Evolutionary conservation across 129 eudicot genomes (phyloP).

Genomic region (Apium graveolens): DNA sequence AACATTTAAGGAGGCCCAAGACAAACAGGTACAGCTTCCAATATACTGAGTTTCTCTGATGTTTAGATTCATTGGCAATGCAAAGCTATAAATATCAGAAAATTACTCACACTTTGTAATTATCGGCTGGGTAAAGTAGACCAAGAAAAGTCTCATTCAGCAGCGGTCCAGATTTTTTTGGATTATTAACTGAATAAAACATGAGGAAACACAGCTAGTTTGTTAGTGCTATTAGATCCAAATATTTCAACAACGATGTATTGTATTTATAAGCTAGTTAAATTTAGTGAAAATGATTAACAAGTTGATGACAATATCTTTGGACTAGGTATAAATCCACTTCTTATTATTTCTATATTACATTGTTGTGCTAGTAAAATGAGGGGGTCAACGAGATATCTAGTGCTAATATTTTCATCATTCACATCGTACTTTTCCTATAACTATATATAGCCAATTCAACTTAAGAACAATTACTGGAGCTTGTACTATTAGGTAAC

Average conservation of each 20-base stretch:
- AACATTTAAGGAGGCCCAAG: background rate
- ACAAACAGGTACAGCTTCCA: background rate
- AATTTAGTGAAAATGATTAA: background rate
- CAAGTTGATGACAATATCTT: background rate
- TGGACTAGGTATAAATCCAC: background rate
- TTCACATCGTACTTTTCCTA: background rate
- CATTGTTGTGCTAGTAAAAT: background rate
- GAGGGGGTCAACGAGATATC: background rate
- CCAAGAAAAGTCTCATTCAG: slow-evolving; percentile 97
- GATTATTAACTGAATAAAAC: slow-evolving; percentile 78
- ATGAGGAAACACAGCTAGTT: background rate
- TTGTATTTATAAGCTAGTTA: background rate
- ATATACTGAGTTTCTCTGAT: too few relatives aligned
- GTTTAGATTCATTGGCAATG: background rate
- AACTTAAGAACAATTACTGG: background rate
- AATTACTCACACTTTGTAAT: slow-evolving; percentile 85
- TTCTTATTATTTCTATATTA: background rate
- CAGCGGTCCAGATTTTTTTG: slow-evolving; percentile 90
- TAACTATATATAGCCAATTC: background rate
- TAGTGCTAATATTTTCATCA: background rate
- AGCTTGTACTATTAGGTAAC: background rate
- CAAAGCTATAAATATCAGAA: slow-evolving; percentile 9
- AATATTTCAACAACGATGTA: background rate
- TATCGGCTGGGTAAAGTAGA: slow-evolving; percentile 86
- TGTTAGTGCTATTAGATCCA: background rate